Evolutionary conservation across 192 early-diverging fungal genomes (phyloP), one percentile per base, ranked within the genome.

Genomic region (Podila epicladia): DNA sequence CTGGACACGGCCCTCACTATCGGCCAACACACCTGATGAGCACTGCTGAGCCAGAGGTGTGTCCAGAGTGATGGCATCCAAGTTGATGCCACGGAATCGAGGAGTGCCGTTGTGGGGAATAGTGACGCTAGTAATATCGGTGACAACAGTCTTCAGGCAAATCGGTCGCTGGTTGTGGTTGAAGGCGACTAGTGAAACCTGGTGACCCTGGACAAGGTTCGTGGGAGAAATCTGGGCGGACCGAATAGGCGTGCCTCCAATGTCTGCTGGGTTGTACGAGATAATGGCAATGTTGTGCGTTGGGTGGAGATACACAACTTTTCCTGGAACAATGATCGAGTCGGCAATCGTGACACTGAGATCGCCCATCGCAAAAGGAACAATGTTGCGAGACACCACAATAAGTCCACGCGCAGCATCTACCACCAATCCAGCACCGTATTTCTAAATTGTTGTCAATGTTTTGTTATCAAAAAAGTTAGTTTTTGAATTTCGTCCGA

Each of bases 231-330:
- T 71, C 22, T 85, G 84, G 24, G 91, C 89, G 20, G 87, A 83
- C 38, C 84, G 68, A 9, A 97, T 90, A 38, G 94, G 89, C 12
- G 93, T 95, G 11, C 88, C 84, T 41, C 94, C 95, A 67, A 97
- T 83, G 35, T 89, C 87, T 49, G 70, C 82, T 26, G 97, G 93
- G 75, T 98, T 93, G 82, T 95, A 98, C 53, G 88, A 87, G 11
- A 97, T 71, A 58, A 98, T 88, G 7, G 93, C 91, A 80, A 96
- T 92, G 83, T 95, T 97, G 74, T 95, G 93, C 0, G 91, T 94
- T n/a, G 97, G 97, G 60, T 98, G 97, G 50, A 94, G 63, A 72
- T 93, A 96, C 49, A 82, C 67, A 48, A 96, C 88, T 67, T 90
- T 92, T 49, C 89, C 97, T 24, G 95, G 96, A 55, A 98, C 90